Evolutionary conservation across 2,329 filamentous ascomycete genomes (phyloP), one percentile per base, ranked within the genome.

Genomic region (Paecilomyces dactylethromorphus): DNA sequence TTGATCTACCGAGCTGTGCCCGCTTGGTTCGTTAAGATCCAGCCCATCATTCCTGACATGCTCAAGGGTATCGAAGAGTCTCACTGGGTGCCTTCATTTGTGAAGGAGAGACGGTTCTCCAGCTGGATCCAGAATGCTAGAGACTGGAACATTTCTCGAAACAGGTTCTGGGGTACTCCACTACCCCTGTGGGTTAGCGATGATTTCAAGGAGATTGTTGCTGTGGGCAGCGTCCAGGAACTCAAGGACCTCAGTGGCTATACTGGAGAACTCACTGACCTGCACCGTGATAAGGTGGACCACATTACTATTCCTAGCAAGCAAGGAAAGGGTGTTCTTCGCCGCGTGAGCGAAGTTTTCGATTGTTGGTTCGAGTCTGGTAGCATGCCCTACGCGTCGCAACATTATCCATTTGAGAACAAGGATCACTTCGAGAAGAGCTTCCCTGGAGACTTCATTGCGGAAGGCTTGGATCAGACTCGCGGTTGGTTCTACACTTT

Each of bases 291-390:
- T 75, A 93, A 93, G 74, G 88, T 97, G 63, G 93, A 97, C 69
- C 82, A 91, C 66, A 96, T 97, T 73, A 96, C 92, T 52, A 97
- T 97, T 63, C 92, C 92, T 0, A 95, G 90, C 71, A 89, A 90
- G 75, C 83, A 88, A 76, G 92, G 92, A 65, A 96, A 93, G 70
- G 92, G 92, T 21, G 81, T 83, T n/a, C 79, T 97, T 62, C 87
- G 83, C 67, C 87, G 92, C 65, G 83, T 94, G 10, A 87, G 91
- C 56, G 92, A 96, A 72, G 91, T 97, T 3, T 96, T 97, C 67
- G 92, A 97, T 76, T 97, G 92, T 72, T 97, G 92, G 92, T 96
- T 96, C 63, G 92, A 97, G 75, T 96, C 92, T 51, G 92, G 92
- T 61, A 92, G 89, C 71, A 97, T 97, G 92, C 92, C 92, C 2